Evolutionary conservation across 331 rosid genomes (phyloP).

Genomic region (Saraca asoca): DNA sequence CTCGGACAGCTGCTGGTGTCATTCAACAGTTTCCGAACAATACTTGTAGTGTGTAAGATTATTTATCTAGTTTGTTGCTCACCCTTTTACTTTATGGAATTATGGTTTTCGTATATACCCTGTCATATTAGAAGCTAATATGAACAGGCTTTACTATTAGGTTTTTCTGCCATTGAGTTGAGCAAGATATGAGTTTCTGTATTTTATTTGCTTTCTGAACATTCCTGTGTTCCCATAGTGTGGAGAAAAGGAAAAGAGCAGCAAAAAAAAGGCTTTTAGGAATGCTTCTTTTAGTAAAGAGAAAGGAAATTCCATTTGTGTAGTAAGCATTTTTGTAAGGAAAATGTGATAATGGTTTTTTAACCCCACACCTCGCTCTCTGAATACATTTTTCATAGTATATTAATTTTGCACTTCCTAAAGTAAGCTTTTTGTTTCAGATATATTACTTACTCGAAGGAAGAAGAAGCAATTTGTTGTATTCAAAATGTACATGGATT

Average conservation of each 20-base stretch:
- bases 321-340: no score
- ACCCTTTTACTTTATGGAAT: slow-evolving; percentile 15
- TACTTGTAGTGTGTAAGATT: slow-evolving; percentile 98
- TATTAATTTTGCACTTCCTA: slow-evolving; percentile 8
- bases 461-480: slow-evolving; percentile 95
- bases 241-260: neutral
- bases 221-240: no score
- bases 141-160: no score
- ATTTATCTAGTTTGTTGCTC: slow-evolving; percentile 4
- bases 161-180: no score
- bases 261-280: neutral
- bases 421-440: slow-evolving; percentile 45
- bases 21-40: slow-evolving; percentile 96
- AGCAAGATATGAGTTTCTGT: no score
- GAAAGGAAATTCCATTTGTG: no score
- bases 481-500: slow-evolving; percentile 99
- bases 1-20: slow-evolving; percentile 92
- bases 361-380: no score
- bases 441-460: slow-evolving; percentile 95
- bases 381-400: neutral
- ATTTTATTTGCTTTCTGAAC: no score
- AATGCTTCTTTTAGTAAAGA: no score
- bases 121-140: no score
- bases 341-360: no score
- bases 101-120: no score